Base-by-base conservation (phyloP, 345 rosid genomes). In the Chamaenerion angustifolium region DNA sequence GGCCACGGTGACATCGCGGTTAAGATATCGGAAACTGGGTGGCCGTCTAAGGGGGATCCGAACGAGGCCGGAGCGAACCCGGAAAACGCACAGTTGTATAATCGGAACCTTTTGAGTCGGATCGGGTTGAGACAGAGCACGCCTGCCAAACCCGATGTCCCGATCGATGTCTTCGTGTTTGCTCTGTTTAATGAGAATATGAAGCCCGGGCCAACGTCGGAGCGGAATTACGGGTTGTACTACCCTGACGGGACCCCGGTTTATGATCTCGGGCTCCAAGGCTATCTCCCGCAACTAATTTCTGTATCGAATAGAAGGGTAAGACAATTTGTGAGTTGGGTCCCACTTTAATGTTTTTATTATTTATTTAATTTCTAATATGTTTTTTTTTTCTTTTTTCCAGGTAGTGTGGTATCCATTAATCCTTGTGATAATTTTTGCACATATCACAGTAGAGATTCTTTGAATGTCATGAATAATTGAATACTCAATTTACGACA, bases 21-120 rank as follows among this genome's bases (percentile, higher is more conserved):
- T 1, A 56, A 65, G 75, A 57, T 93, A 21, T 88, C 99, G 0
- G 99, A 93, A 68, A 93, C 99, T 9, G 99, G 99, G 0, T 93
- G 99, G 99, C 99, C 99, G 0, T 93, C 99, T 0, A 77, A 61
- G 55, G 99, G 96, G 9, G 95, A 88, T 19, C 69, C 60, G 8
- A 57, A 62, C 48, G 99, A 92, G 71, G 63, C 60, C 11, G 99
- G 96, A 47, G 95, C 99, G 16, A 63, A 79, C 17, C 67, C 71
- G 7, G 80, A 80, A 55, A 92, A 92, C 60, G 98, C 96, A 0
- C 85, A 68, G 19, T 37, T 78, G 12, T 87, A 92, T 44, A 84
- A 92, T 43, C 76, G 81, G 16, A 87, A 92, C 60, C 40, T 92
- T 52, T 37, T 92, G 68, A 42, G 45, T 44, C 71, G 71, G 63